phyloP scores from a whole-genome alignment of 2,329 filamentous ascomycete species.

The Sporothrix brunneoviolacea region DNA sequence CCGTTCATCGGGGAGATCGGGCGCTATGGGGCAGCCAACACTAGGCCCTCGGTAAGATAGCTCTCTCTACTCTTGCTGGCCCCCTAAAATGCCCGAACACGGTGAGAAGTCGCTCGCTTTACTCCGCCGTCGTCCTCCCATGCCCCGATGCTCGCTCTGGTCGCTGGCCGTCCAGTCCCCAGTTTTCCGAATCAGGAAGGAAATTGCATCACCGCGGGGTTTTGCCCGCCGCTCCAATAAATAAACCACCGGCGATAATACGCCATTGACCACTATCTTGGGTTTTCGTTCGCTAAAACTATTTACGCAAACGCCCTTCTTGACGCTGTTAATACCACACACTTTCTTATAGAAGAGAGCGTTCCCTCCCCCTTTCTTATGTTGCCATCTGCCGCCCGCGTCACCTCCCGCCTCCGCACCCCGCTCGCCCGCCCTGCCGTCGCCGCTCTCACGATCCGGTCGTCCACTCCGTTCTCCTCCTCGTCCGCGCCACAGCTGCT shows the following conservation, averaged over 20 bases:
- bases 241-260: not conserved
- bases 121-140: no score
- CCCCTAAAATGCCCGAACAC: no score
- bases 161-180: no score
- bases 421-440: not conserved
- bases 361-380: not conserved
- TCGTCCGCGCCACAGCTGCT: not conserved
- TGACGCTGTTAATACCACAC: no score
- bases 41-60: no score
- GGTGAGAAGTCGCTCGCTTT: no score
- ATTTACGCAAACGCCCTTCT: no score
- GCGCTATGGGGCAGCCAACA: no score
- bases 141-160: no score
- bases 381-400: constrained; percentile 10
- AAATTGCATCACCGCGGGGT: constrained; percentile 15
- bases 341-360: no score
- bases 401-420: not conserved
- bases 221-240: not conserved
- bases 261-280: constrained; percentile 4
- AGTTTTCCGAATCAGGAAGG: not conserved
- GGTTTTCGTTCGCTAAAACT: no score
- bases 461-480: not conserved
- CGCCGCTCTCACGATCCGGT: not conserved
- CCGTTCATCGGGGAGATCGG: constrained; percentile 3
- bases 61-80: no score